Evolutionary conservation across 78 protist genomes (phyloP).

Genomic region (Cavenderia fasciculata): DNA sequence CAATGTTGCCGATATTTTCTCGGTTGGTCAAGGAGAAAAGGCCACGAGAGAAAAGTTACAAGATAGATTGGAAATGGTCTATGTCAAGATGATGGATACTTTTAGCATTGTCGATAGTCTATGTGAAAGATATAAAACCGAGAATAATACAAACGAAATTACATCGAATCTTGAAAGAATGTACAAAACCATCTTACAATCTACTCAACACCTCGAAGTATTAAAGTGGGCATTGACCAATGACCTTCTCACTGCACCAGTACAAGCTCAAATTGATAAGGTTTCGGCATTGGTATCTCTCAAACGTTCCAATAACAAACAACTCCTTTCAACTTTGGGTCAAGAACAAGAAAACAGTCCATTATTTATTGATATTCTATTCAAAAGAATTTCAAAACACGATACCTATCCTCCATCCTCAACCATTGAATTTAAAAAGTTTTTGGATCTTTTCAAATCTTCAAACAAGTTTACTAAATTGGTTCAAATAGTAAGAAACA

Average conservation of each 20-base stretch:
- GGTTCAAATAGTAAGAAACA: neutral
- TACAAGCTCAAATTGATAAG: neutral
- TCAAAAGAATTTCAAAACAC: neutral
- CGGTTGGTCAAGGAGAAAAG: neutral
- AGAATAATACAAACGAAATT: neutral
- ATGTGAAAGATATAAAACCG: conserved; percentile 20
- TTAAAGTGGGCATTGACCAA: conserved; percentile 21
- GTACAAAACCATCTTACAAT: neutral
- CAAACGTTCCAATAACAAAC: neutral
- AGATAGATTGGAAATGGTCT: neutral
- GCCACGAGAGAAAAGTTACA: neutral
- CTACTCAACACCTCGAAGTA: conserved; percentile 7
- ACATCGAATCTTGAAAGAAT: conserved; percentile 8
- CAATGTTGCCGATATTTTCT: conserved; percentile 11
- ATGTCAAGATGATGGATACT: conserved; percentile 10
- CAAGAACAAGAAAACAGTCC: neutral
- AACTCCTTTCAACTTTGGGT: neutral
- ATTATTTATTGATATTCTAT: conserved; percentile 50
- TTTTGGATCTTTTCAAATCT: conserved; percentile 4
- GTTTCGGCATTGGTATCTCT: neutral
- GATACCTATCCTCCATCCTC: conserved; percentile 44
- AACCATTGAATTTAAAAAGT: neutral
- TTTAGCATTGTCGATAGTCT: conserved; percentile 2
- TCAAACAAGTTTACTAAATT: neutral
- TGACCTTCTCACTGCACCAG: neutral